A percentile compares a stretch with the other conserved stretches of the same genome.
Evolutionary conservation across 169 alveolate genomes (phyloP).

Genomic region (Plasmodium cynomolgi): DNA sequence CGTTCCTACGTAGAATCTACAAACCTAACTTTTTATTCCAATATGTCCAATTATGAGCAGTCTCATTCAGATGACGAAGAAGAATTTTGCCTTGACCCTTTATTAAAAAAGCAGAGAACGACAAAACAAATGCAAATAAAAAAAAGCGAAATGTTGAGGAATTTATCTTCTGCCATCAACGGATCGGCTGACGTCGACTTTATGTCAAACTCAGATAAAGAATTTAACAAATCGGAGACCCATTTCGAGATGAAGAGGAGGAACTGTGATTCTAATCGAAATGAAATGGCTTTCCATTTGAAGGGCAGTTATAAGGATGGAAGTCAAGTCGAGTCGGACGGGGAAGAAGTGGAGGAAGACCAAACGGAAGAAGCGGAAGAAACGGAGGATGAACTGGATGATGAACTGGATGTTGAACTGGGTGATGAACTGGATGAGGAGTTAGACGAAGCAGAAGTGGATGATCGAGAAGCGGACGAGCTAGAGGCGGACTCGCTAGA

Average conservation of each 20-base stretch:
- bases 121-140: conserved; percentile 3
- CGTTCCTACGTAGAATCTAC: conserved; percentile 23
- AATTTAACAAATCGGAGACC: neutral
- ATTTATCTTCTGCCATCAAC: conserved; percentile 17
- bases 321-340: neutral
- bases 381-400: neutral
- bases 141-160: conserved; percentile 25
- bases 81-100: neutral
- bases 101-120: neutral
- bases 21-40: conserved; percentile 52
- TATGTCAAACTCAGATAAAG: neutral
- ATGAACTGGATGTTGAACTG: conserved; percentile 11
- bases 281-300: neutral
- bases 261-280: neutral
- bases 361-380: conserved; percentile 1
- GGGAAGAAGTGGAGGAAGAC: neutral
- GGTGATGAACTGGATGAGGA: neutral
- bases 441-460: neutral
- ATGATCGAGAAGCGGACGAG: neutral
- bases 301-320: neutral
- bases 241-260: neutral
- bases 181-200: conserved; percentile 3
- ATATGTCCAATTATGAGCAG: conserved; percentile 9
- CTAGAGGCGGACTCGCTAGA: conserved; percentile 1
- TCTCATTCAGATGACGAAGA: conserved; percentile 30